These are phyloP conservation scores for Diutina pseudorugosa DNA, from an alignment of 1,139 yeast genomes.

Conservation along the genomic window DNA sequence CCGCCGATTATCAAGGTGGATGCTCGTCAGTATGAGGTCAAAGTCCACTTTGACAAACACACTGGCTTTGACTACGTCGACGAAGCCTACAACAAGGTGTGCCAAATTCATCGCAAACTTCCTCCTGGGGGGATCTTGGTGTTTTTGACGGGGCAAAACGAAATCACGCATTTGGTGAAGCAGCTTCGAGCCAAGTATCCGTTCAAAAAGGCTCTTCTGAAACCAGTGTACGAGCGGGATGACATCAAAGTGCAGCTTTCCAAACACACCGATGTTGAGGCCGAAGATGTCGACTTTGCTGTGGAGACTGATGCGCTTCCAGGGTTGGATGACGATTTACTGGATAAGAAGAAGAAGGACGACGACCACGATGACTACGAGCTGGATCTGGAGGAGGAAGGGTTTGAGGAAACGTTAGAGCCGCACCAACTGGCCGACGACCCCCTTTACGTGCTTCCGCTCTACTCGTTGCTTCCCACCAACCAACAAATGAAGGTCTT, in stretches of 20 bases:
- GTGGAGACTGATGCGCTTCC: constrained; percentile 22
- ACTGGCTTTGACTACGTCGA: constrained; percentile 73
- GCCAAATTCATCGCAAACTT: constrained; percentile 72
- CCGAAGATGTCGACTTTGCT: constrained; percentile 81
- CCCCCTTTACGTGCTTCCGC: constrained; percentile 82
- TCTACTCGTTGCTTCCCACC: constrained; percentile 86
- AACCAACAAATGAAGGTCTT: constrained; percentile 92
- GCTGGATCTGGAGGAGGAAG: constrained; percentile 48
- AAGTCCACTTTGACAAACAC: constrained; percentile 76
- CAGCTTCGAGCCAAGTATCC: constrained; percentile 62
- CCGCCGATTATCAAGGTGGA: constrained; percentile 91
- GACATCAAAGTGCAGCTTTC: constrained; percentile 36
- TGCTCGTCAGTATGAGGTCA: constrained; percentile 91
- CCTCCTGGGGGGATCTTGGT: constrained; percentile 94
- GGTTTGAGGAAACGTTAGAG: constrained; percentile 74
- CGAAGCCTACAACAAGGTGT: constrained; percentile 75
- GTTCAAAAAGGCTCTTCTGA: constrained; percentile 21
- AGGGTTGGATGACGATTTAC: constrained; percentile 7
- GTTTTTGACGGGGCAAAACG: constrained; percentile 90
- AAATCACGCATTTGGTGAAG: constrained; percentile 68
- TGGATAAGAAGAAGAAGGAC: no score
- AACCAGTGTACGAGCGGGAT: constrained; percentile 12
- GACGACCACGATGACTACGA: constrained; percentile 22
- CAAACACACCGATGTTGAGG: constrained; percentile 63
- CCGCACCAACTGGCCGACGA: constrained; percentile 67